A percentile compares a stretch with the other conserved stretches of the same genome.
Evolutionary conservation across 2,329 filamentous ascomycete genomes (phyloP).

Genomic region (Balansia obtecta): DNA sequence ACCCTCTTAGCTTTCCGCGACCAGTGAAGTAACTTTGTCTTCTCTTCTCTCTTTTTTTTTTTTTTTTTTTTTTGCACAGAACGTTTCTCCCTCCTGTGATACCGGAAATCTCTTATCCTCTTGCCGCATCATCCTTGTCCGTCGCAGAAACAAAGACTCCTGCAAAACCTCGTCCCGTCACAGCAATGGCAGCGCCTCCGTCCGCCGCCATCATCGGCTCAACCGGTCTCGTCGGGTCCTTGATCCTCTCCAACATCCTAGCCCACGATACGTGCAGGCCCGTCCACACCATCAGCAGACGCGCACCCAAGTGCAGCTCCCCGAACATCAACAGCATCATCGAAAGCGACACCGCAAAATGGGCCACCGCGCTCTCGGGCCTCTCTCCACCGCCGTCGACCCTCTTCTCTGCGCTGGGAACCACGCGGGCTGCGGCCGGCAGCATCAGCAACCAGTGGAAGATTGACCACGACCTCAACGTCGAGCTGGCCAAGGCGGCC

Average conservation of each 20-base stretch:
- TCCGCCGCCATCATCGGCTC: conserved; percentile 46
- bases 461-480: conserved; percentile 78
- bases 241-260: conserved; percentile 60
- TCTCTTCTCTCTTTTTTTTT: too few relatives aligned
- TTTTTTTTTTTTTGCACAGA: too few relatives aligned
- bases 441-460: conserved; percentile 69
- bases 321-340: conserved; percentile 50
- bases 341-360: conserved; percentile 55
- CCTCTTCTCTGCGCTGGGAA: conserved; percentile 70
- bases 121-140: too few relatives aligned
- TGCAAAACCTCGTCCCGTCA: neutral
- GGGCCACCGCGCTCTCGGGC: conserved; percentile 47
- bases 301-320: conserved; percentile 41
- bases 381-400: conserved; percentile 44
- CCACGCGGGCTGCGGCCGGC: conserved; percentile 64
- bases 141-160: too few relatives aligned
- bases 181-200: neutral
- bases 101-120: too few relatives aligned
- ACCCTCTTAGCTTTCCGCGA: too few relatives aligned
- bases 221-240: conserved; percentile 57
- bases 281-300: conserved; percentile 55
- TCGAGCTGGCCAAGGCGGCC: conserved; percentile 64
- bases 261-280: conserved; percentile 36
- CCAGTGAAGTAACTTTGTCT: too few relatives aligned
- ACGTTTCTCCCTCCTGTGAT: too few relatives aligned